Evolutionary conservation across 2,329 filamentous ascomycete species (phyloP).

Genomic region (Botrytis pseudocinerea): DNA sequence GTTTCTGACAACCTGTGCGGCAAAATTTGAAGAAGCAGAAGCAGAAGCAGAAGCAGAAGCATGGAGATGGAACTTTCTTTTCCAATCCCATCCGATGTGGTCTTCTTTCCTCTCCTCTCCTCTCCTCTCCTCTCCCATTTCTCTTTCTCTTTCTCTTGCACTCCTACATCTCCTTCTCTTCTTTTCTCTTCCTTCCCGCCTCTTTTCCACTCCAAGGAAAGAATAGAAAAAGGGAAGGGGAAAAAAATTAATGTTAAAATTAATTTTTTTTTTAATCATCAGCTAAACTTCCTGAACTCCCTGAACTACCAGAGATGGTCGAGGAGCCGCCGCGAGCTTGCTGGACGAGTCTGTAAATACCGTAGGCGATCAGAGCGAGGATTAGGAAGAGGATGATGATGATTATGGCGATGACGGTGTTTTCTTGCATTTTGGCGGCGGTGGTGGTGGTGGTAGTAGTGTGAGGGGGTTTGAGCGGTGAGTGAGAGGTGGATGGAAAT

Average conservation of each 20-base stretch:
- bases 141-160: background rate
- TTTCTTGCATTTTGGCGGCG: constrained; percentile 56
- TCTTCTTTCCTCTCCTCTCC: too few relatives aligned
- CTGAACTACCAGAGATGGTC: constrained; percentile 28
- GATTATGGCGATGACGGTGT: constrained; percentile 68
- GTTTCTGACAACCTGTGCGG: background rate
- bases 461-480: constrained; percentile 7
- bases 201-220: background rate
- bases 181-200: background rate
- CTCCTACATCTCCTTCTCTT: background rate
- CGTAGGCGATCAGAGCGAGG: constrained; percentile 61
- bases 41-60: background rate
- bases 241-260: too few relatives aligned
- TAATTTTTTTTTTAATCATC: constrained; percentile 32
- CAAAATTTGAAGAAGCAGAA: background rate
- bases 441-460: background rate
- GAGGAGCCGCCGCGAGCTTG: constrained; percentile 42
- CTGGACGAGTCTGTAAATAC: constrained; percentile 62
- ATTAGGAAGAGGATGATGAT: constrained; percentile 66
- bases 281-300: constrained; percentile 32
- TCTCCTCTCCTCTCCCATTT: too few relatives aligned
- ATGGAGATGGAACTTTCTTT: background rate
- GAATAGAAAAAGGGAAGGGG: too few relatives aligned
- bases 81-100: too few relatives aligned
- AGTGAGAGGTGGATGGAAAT: background rate